Evolutionary conservation across 75 land plant species (phyloP), one percentile per base, ranked within the genome.

Genomic region (Cryptomeria japonica): DNA sequence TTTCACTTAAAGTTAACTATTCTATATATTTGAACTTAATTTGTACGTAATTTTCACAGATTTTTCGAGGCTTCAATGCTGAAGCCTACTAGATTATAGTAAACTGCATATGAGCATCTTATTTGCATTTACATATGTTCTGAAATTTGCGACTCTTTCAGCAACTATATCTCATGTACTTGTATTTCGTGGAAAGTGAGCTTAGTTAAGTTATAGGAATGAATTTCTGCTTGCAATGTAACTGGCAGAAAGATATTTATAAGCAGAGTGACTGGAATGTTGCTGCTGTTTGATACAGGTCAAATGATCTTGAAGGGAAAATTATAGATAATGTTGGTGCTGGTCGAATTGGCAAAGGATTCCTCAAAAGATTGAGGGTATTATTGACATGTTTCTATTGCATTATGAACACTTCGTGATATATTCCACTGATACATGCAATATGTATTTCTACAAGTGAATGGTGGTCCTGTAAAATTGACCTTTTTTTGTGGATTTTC

Each of bases 221-320:
- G 9, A 70, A 70, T 70, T 86, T 22, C 19, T n/a, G n/a, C n/a
- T n/a, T n/a, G n/a, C n/a, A n/a, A n/a, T n/a, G n/a, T n/a, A n/a
- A n/a, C n/a, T n/a, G n/a, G n/a, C n/a, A n/a, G n/a, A n/a, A n/a
- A n/a, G n/a, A n/a, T n/a, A n/a, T n/a, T n/a, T n/a, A n/a, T n/a
- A n/a, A n/a, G n/a, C n/a, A 53, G 39, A 97, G 99, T 51, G 96
- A 93, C 1, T 97, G 97, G 41, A 41, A 41, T 41, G 41, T 41
- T 1, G 99, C 97, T 10, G 97, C 87, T 37, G 89, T 95, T 80
- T 93, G 93, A 72, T 49, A 94, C 84, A 89, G 94, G 78, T 91
- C 99, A 53, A 95, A 97, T 90, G 99, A 96, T 89, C 92, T 97
- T 80, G 95, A 93, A 78, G 99, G 94, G 12, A 95, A 95, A 91